Base-by-base conservation (phyloP, 805 yeast species). In the Zygosaccharomyces bisporus region DNA sequence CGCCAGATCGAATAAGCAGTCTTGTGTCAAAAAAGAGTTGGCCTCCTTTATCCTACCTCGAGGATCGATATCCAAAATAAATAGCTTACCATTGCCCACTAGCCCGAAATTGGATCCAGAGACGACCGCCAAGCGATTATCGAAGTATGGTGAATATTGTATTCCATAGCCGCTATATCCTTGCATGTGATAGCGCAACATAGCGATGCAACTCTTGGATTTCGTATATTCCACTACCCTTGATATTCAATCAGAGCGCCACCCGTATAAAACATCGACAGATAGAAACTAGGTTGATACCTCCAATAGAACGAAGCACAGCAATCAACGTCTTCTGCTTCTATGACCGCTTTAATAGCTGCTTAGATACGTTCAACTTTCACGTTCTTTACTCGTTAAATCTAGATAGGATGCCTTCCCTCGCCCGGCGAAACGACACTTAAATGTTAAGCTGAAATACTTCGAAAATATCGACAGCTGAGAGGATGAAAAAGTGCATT, bases 41-140 rank as follows among this genome's bases (percentile, higher is more conserved):
- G 77, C 79, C 31, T 74, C 74, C 4, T 57, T 56, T 13, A 87
- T 72, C n/a, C 53, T 56, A 0, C 98, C 98, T 49, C 72, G 68
- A 17, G 79, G 77, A 41, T 74, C 77, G 37, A 91, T 85, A 39
- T 79, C 80, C 18, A 91, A 68, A 1, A 91, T 71, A 53, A 71
- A 82, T 21, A 91, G 69, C 53, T 86, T 75, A 4, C 99, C 99
- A 64, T 91, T 91, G 2, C 99, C 99, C 3, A 89, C 96, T 4
- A 91, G 70, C 1, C 98, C 98, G 64, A 81, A 91, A 68, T 91
- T 93, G 20, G 97, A 88, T 1, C 96, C 83, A 0, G 95, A 74
- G 0, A 95, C 95, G 24, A 88, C 91, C 0, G 96, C 96, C 17
- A 91, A 58, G 57, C 86, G 85, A 67, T 85, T 86, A 64, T 91